phyloP scores from a whole-genome alignment of 2,329 filamentous ascomycete species.

The Pseudomassariella vexata region DNA sequence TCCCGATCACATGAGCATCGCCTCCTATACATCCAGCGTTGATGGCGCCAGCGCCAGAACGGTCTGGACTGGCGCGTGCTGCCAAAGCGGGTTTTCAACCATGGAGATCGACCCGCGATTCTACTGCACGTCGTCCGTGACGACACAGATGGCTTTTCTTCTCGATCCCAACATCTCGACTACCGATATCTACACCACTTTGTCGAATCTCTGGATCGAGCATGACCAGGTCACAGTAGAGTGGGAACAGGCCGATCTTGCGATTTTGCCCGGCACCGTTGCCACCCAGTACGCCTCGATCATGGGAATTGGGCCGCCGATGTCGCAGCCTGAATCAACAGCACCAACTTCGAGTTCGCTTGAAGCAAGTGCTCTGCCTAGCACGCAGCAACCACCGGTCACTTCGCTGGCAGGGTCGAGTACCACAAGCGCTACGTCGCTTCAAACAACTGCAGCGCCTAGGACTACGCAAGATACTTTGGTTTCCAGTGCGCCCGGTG shows the following conservation, averaged over 20 bases:
- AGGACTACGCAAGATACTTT: no score
- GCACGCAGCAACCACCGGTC: no score
- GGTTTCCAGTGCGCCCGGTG: no score
- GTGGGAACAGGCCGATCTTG: slow-evolving; percentile 19
- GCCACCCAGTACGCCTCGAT: slow-evolving; percentile 18
- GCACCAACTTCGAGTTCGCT: neutral
- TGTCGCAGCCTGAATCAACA: neutral
- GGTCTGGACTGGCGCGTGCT: slow-evolving; percentile 21
- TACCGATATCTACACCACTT: slow-evolving; percentile 21
- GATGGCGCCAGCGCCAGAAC: slow-evolving; percentile 12
- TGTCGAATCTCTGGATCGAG: slow-evolving; percentile 18
- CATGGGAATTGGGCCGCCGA: slow-evolving; percentile 14
- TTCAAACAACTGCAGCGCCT: no score
- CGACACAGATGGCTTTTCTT: slow-evolving; percentile 21
- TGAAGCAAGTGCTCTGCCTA: no score
- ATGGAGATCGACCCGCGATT: slow-evolving; percentile 11
- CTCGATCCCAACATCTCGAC: slow-evolving; percentile 22
- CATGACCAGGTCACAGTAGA: slow-evolving; percentile 22
- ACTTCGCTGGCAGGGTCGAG: no score
- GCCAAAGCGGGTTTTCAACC: slow-evolving; percentile 23
- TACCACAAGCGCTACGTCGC: no score
- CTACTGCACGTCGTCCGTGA: slow-evolving; percentile 21
- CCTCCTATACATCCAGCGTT: slow-evolving; percentile 10
- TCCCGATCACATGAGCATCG: slow-evolving; percentile 20
- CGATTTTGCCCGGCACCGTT: slow-evolving; percentile 14